Conservation (phyloP, 2,329 filamentous ascomycete species). For the Didymella pinodella region DNA sequence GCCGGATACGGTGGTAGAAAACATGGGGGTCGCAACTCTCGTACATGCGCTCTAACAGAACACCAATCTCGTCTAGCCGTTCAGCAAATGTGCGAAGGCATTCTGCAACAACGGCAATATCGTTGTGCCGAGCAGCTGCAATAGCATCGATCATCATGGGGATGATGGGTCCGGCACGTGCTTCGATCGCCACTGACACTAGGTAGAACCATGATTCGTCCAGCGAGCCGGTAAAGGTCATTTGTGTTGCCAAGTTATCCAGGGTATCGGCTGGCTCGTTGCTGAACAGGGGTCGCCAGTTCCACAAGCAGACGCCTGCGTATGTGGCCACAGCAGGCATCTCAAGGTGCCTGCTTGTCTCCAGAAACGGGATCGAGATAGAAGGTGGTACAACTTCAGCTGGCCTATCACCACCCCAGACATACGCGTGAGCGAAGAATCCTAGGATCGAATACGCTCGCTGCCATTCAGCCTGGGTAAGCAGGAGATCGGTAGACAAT, state of each 20-base stretch:
- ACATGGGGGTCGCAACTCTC: constrained; percentile 93
- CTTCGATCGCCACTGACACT: constrained; percentile 93
- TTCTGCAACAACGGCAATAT: constrained; percentile 74
- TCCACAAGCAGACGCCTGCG: constrained; percentile 91
- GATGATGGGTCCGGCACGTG: constrained; percentile 84
- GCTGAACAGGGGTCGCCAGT: constrained; percentile 90
- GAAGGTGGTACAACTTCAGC: constrained; percentile 79
- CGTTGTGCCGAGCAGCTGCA: constrained; percentile 74
- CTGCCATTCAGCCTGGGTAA: constrained; percentile 88
- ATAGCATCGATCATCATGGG: constrained; percentile 90
- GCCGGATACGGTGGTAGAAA: constrained; percentile 96
- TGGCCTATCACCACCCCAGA: constrained; percentile 84
- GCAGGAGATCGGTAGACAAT: constrained; percentile 81
- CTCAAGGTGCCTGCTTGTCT: constrained; percentile 79
- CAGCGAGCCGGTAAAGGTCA: constrained; percentile 90
- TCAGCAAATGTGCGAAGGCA: constrained; percentile 86
- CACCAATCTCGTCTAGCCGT: constrained; percentile 82
- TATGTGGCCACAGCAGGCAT: constrained; percentile 94
- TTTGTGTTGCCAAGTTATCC: constrained; percentile 85
- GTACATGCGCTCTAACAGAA: constrained; percentile 85
- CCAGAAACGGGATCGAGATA: constrained; percentile 82
- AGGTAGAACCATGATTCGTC: constrained; percentile 99
- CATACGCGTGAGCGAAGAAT: constrained; percentile 84
- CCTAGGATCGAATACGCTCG: constrained; percentile 81
- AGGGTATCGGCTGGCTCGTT: constrained; percentile 83